Evolutionary conservation across 805 yeast species (phyloP), one percentile per base, ranked within the genome.

Genomic region (Saccharomyces kudriavzevii): DNA sequence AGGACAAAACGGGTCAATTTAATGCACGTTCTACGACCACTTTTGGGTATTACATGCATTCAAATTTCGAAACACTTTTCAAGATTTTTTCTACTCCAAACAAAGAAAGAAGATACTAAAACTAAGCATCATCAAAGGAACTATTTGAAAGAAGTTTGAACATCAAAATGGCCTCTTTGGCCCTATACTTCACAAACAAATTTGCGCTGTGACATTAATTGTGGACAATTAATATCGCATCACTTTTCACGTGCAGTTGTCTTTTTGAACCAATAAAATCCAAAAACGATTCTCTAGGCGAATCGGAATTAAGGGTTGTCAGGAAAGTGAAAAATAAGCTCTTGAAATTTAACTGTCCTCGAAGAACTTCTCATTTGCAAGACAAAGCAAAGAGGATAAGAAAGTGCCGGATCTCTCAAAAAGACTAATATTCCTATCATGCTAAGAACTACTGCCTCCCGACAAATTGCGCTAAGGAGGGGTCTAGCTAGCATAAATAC

Each of bases 401-500:
- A 20, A 35, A 9, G 24, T 24, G 4, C 24, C 17, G 43, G 24
- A 35, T 17, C 24, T 17, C 22, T 20, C 20, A 8, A 30, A 17
- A 17, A 17, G 8, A 35, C 43, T 35, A 35, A 35, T 20, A 35
- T 35, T 17, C 43, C 11, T 35, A 35, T 35, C 24, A 35, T 35
- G 43, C 43, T 35, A 20, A 35, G 43, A 35, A 35, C 24, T 9
- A 35, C 43, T 35, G 43, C 43, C 22, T 35, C 43, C 5, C 43
- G 43, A 6, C 20, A 35, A 17, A 35, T 17, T 5, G 43, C 10
- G 4, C 22, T 35, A 35, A 35, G 43, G 43, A 35, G 43, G 43
- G 43, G 43, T 20, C 40, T 57, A 25, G 62, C 63, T 24, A 52
- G 62, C 4, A 52, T 56, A 20, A 49, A 48, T 17, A 52, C 61